Conservation (phyloP, 306 rosid species). For the Castanea sativa region DNA sequence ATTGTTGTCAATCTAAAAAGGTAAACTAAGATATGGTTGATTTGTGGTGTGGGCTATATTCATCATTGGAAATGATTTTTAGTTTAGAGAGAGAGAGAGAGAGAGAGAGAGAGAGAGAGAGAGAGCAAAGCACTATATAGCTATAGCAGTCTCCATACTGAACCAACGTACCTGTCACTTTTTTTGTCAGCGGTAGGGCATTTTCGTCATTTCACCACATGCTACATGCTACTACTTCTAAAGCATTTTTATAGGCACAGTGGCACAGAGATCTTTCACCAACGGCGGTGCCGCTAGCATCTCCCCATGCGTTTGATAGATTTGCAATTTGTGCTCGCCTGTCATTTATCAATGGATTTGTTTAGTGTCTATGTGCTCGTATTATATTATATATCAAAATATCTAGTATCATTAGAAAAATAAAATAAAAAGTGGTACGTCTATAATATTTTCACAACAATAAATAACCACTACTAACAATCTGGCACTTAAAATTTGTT, state of each 20-base stretch:
- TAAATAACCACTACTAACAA: too few species aligned
- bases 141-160: not conserved
- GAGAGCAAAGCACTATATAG: not conserved
- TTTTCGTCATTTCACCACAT: constrained; percentile 1
- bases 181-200: not conserved
- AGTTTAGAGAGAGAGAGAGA: not conserved
- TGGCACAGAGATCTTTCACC: not conserved
- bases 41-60: constrained; percentile 27
- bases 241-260: too few species aligned
- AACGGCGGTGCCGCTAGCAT: not conserved
- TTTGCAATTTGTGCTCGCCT: not conserved
- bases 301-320: not conserved
- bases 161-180: not conserved
- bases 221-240: too few species aligned
- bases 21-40: not conserved
- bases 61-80: constrained; percentile 37
- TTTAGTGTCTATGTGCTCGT: not conserved
- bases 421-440: fast-evolving
- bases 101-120: not conserved
- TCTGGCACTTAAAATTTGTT: too few species aligned
- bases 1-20: not conserved
- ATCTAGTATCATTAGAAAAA: too few species aligned
- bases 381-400: too few species aligned
- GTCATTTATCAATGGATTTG: not conserved
- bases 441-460: fast-evolving